Percentiles rank a stretch among this genome's conserved stretches.
phyloP scores from a whole-genome alignment of 805 yeast genomes.

The Saturnispora besseyi region DNA sequence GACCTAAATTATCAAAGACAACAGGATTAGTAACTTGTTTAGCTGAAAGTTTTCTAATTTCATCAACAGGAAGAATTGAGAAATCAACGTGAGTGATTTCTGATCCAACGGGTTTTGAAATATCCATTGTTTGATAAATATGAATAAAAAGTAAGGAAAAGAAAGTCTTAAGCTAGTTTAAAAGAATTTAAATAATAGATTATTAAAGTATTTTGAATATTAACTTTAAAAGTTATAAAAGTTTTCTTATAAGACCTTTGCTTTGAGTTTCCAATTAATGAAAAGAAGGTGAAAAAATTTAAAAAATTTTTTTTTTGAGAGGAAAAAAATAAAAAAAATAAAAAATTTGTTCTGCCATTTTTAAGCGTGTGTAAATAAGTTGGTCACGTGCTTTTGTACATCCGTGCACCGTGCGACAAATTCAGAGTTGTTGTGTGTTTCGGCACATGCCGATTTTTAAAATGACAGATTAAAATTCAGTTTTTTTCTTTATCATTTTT shows the following conservation, averaged over 20 bases:
- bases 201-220: not conserved
- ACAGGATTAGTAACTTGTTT: conserved; percentile 93
- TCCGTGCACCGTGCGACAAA: not conserved
- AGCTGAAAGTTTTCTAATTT: conserved; percentile 79
- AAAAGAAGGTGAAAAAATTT: not conserved
- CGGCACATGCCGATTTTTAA: no score
- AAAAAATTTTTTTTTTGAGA: not conserved
- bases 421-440: no score
- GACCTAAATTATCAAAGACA: conserved; percentile 93
- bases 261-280: not conserved
- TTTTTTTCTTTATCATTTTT: no score
- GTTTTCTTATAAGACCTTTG: not conserved
- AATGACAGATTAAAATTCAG: no score
- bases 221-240: not conserved
- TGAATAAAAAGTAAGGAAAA: not conserved
- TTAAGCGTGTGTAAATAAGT: not conserved
- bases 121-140: conserved; percentile 56
- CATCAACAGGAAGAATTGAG: conserved; percentile 72
- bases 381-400: not conserved
- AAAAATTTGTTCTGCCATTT: not conserved
- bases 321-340: not conserved
- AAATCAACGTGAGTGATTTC: conserved; percentile 90
- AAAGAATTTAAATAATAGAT: not conserved
- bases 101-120: conserved; percentile 93
- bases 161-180: not conserved